Evolutionary conservation across 2,329 filamentous ascomycete species (phyloP), one percentile per base, ranked within the genome.

Genomic region (Beauveria medogensis): DNA sequence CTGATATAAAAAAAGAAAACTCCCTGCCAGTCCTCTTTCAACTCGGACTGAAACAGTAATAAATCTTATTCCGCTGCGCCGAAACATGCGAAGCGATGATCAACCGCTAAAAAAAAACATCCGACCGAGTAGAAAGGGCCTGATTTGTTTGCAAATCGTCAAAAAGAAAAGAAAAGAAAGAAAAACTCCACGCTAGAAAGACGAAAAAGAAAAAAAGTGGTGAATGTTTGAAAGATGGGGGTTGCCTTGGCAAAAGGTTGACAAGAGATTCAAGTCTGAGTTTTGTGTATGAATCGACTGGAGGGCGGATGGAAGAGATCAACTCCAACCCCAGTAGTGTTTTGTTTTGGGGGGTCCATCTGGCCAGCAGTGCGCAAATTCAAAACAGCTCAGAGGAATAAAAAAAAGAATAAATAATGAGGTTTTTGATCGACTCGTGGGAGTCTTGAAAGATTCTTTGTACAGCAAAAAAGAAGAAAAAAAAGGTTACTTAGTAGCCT

Each of bases 401-500:
- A n/a, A 52, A 46, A 59, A 58, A 12, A 37, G 40, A 55, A 47
- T 16, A 37, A 34, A 52, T 50, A 57, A 52, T 3, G 20, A 22
- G 51, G 20, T 5, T 46, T 50, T 24, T 44, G 22, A 3, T 59
- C 61, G 47, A 48, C 50, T 40, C 61, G 55, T 52, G 51, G 20
- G 57, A 53, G 53, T 22, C 60, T 22, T 54, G 20, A 16, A 41
- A 60, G 26, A 12, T 40, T 40, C 47, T 55, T 62, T 63, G 51
- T 62, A 55, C 47, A 59, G 46, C 48, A 48, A 46, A 28, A 28
- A 28, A 22, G 5, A 26, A 26, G 6, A 22, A 5, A 26, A 26
- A 44, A 18, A 26, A 43, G 54, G 41, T 12, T 40, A n/a, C 47
- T 51, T 80, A 82, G 71, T 80, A 82, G 62, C 79, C 78, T 69